Percentiles rank a stretch among this genome's conserved stretches.
phyloP scores from a whole-genome alignment of 495 filamentous ascomycete genomes.

The Hypoxylon rickii region DNA sequence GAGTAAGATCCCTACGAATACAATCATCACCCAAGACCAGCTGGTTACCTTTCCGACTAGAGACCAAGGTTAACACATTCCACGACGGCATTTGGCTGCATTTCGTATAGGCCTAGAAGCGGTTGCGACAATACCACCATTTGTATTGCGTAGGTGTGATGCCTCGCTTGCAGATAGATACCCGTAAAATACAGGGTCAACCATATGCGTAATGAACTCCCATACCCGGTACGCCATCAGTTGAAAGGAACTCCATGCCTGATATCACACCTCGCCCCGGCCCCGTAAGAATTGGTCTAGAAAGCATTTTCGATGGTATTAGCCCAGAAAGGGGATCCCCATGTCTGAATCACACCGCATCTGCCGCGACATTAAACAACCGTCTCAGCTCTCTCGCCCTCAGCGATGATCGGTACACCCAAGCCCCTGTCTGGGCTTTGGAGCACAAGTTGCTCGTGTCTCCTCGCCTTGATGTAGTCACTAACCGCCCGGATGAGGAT shows the following conservation, averaged over 20 bases:
- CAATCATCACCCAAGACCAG: no score
- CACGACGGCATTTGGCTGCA: no score
- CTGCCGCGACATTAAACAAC: slow-evolving; percentile 63
- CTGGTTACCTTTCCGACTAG: no score
- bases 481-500: slow-evolving; percentile 88
- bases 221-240: slow-evolving; percentile 12
- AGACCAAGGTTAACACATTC: no score
- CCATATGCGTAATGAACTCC: not conserved
- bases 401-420: slow-evolving; percentile 83
- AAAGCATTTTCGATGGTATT: slow-evolving; percentile 18
- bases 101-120: no score
- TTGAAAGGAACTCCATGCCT: slow-evolving; percentile 7
- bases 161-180: slow-evolving; percentile 1
- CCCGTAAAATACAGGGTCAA: not conserved
- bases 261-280: not conserved
- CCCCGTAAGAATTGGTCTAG: slow-evolving; percentile 11
- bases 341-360: slow-evolving; percentile 2
- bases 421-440: slow-evolving; percentile 93
- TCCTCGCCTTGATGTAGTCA: slow-evolving; percentile 83
- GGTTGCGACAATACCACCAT: no score
- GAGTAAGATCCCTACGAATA: no score
- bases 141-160: not conserved
- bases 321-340: slow-evolving; percentile 10
- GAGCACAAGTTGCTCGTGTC: slow-evolving; percentile 89
- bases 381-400: slow-evolving; percentile 79